These are phyloP conservation scores for Boletus pseudo-olivaceus DNA, from an alignment of 768 basidiomycete genomes.

Conservation along the genomic window DNA sequence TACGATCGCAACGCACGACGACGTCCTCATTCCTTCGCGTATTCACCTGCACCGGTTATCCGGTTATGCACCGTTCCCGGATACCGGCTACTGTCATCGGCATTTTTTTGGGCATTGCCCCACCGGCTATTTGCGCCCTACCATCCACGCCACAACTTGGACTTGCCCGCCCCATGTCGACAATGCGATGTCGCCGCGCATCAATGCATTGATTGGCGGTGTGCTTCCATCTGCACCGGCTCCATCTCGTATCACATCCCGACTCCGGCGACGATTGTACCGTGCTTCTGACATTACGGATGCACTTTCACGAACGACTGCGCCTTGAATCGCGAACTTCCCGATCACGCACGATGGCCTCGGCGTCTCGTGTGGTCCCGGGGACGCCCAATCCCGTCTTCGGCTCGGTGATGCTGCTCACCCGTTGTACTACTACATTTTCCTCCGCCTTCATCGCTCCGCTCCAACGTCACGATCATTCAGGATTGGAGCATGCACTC, in stretches of 20 bases:
- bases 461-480: slow-evolving; percentile 4
- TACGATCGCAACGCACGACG: neutral
- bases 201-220: slow-evolving; percentile 14
- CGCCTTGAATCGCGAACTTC: neutral
- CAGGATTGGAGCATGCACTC: slow-evolving; percentile 79
- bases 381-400: neutral
- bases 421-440: slow-evolving; percentile 5
- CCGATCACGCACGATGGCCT: neutral
- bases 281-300: neutral
- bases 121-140: slow-evolving; percentile 12
- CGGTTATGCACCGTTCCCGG: slow-evolving; percentile 13
- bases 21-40: neutral
- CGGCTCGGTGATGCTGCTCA: slow-evolving; percentile 15
- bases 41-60: neutral
- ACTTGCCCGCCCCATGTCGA: neutral
- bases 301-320: neutral
- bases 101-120: slow-evolving; percentile 7
- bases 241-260: neutral
- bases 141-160: neutral
- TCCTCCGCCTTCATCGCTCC: slow-evolving; percentile 5
- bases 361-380: neutral
- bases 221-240: slow-evolving; percentile 3
- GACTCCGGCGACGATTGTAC: neutral
- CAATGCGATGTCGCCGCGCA: slow-evolving; percentile 4
- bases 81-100: slow-evolving; percentile 6